Conservation (phyloP, 139 green algal genomes). For the Tetradesmus obliquus region DNA sequence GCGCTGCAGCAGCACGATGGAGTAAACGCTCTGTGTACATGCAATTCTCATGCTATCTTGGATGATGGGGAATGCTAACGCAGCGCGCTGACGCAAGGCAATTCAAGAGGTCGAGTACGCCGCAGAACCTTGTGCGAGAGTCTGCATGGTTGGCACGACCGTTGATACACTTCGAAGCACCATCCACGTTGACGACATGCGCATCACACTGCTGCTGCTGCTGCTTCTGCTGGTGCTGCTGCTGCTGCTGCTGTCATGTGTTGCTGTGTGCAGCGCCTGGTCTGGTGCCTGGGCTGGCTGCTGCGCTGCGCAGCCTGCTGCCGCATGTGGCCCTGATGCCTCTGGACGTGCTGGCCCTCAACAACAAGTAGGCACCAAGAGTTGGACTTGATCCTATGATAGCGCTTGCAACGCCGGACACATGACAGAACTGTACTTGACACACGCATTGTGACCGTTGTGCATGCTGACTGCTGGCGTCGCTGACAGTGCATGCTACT, state of each 20-base stretch:
- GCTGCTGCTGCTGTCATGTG: not conserved
- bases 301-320: slow-evolving; percentile 48
- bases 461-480: too few relatives aligned
- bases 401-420: too few relatives aligned
- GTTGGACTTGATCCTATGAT: too few relatives aligned
- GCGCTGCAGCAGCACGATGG: not conserved
- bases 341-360: slow-evolving; percentile 53
- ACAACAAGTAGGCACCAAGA: not conserved
- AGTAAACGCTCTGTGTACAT: too few relatives aligned
- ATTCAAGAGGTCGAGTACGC: too few relatives aligned
- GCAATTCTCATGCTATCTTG: too few relatives aligned
- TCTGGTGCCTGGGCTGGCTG: slow-evolving; percentile 38
- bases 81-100: too few relatives aligned
- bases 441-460: too few relatives aligned
- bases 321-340: slow-evolving; percentile 51
- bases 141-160: not conserved
- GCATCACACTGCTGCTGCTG: not conserved
- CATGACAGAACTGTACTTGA: too few relatives aligned
- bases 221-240: not conserved
- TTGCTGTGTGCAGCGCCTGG: not conserved
- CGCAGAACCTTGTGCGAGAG: too few relatives aligned
- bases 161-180: not conserved
- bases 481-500: too few relatives aligned
- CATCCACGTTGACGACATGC: not conserved
- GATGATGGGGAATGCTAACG: too few relatives aligned